Base-by-base conservation (phyloP, 2,329 filamentous ascomycete species). In the Emmonsia crescens region DNA sequence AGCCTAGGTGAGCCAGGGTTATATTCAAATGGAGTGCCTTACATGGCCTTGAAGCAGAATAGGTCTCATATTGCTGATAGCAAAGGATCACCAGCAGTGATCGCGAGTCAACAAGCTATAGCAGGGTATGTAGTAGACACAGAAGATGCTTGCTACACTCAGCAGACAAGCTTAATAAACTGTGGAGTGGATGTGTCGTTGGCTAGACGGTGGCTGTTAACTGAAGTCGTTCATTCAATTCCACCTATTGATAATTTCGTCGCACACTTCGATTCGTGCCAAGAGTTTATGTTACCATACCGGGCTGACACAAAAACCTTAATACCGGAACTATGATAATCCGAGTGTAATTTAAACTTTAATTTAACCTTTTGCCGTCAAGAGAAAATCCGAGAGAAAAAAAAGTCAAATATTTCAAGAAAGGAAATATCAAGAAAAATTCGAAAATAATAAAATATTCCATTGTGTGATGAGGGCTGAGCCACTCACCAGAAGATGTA, bases 31-130 rank as follows among this genome's bases (percentile, higher is more conserved):
- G 61, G 60, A 65, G 57, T 60, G 21, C 61, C 82, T 70, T 77
- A 87, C 86, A 86, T 99, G 94, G 78, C 94, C 94, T 76, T 91
- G 88, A 72, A 99, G 85, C 71, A 99, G 83, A 78, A 96, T 95
- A 74, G 94, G 94, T 82, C 94, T 91, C 94, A 99, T 99, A 65
- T 78, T 91, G 80, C 77, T 62, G 61, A 65, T 63, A 19, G 49
- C 36, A 51, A 24, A 24, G 49, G 49, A 44, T 57, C 36, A 36
- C 33, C 38, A 27, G 40, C 21, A 46, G 42, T 31, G 44, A 40
- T 46, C 24, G 29, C 24, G 38, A 2, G 29, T 16, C 40, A 61
- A 48, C 27, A 36, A 33, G 38, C 29, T 38, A 29, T 48, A 61
- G 36, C 46, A 51, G n/a, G 24, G 21, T 46, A 42, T 29, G 44